Conservation (phyloP, 495 filamentous ascomycete genomes). For the Tuber brumale region DNA sequence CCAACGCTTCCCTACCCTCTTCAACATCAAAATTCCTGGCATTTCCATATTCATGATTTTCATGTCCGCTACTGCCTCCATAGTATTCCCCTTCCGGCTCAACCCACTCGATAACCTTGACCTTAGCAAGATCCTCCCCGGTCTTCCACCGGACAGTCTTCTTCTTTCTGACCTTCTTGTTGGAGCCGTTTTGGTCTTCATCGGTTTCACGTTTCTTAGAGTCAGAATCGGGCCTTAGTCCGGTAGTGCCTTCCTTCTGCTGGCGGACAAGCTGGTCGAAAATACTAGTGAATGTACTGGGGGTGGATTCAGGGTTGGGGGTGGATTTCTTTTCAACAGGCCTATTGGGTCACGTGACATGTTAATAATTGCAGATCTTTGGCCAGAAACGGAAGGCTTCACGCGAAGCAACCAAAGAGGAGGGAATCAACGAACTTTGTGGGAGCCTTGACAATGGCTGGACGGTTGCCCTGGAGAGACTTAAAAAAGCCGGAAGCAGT, state of each 20-base stretch:
- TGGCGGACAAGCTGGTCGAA: slow-evolving; percentile 40
- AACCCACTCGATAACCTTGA: slow-evolving; percentile 41
- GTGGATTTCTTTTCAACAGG: slow-evolving; percentile 35
- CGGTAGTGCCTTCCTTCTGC: slow-evolving; percentile 38
- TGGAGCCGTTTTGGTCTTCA: slow-evolving; percentile 36
- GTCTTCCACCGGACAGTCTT: slow-evolving; percentile 43
- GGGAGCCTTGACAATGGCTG: slow-evolving; percentile 35
- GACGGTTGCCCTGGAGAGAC: slow-evolving; percentile 37
- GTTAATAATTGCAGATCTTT: slow-evolving; percentile 33
- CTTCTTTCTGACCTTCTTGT: slow-evolving; percentile 42
- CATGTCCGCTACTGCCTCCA: slow-evolving; percentile 39
- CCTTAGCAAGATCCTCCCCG: slow-evolving; percentile 38
- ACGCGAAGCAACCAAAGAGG: slow-evolving; percentile 26
- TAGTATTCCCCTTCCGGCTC: slow-evolving; percentile 43
- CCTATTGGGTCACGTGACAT: slow-evolving; percentile 39
- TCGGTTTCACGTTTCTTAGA: slow-evolving; percentile 36
- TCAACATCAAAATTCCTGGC: slow-evolving; percentile 39
- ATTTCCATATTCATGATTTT: slow-evolving; percentile 40
- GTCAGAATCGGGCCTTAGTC: slow-evolving; percentile 31
- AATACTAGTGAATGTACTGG: slow-evolving; percentile 41
- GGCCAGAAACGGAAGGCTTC: slow-evolving; percentile 23
- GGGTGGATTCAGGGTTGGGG: slow-evolving; percentile 19
- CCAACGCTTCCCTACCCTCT: slow-evolving; percentile 40
- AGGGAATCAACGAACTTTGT: slow-evolving; percentile 39
- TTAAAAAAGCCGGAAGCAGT: slow-evolving; percentile 42